Base-by-base conservation (phyloP, 148 eudicot genomes). In the Nepenthes mirabilis region DNA sequence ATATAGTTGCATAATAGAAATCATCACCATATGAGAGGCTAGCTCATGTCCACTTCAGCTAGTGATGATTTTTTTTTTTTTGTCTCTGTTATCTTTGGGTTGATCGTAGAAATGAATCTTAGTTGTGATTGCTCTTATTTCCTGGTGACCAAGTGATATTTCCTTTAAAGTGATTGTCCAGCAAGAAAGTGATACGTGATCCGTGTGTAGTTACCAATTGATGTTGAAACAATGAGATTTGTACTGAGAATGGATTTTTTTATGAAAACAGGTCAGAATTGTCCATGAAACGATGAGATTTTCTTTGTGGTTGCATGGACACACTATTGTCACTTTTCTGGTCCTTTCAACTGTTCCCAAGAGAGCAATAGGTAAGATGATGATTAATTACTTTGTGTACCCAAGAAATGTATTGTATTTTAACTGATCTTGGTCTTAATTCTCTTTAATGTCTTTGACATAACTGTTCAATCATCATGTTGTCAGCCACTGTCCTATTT, bases 251-350 rank as follows among this genome's bases (percentile, higher is more conserved):
- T 2, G n/a, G 12, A 33, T 33, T 55, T 57, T 57, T 47, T 11
- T n/a, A 59, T 14, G 60, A 36, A 13, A 57, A 54, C 87, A 94
- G 97, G 84, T 82, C 43, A 80, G 91, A 63, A 70, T 94, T 66
- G 78, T 94, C 62, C 82, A 89, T 65, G 84, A 72, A 71, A 78
- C 76, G 53, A 94, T 89, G 99, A 79, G 55, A 59, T 86, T 94
- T 66, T 97, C 99, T 59, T 68, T 94, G 77, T 94, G 95, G 99
- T 68, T 94, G 83, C 97, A 94, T 76, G 99, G 97, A 37, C 85
- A 70, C 61, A 80, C 85, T 62, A 75, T 81, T 59, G 74, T 89
- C 70, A 80, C 74, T 5, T 94, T 94, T 75, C 73, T 69, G 56
- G 97, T 94, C 49, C 79, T 79, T 71, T 82, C 95, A 64, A 73